Evolutionary conservation across 2,329 filamentous ascomycete genomes (phyloP).

Genomic region (Diaporthe vexans): DNA sequence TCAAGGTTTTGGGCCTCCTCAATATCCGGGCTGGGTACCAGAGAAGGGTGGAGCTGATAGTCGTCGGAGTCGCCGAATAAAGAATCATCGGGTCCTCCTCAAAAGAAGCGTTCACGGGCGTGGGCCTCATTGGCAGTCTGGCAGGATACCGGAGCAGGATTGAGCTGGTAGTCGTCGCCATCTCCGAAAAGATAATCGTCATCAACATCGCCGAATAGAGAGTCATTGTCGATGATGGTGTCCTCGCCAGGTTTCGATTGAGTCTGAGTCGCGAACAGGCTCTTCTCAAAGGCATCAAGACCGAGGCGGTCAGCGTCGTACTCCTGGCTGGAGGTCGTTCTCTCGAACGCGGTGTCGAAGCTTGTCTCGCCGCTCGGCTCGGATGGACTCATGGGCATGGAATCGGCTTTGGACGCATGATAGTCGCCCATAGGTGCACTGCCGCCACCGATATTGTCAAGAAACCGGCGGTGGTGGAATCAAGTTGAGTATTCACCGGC

Average conservation of each 20-base stretch:
- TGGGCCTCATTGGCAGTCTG: neutral
- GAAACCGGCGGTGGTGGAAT: neutral
- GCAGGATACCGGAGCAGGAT: neutral
- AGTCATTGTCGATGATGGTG: neutral
- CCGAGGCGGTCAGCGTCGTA: neutral
- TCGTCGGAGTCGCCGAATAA: neutral
- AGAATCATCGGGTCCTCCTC: neutral
- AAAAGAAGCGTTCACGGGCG: neutral
- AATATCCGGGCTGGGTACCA: too few species aligned
- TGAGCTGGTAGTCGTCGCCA: neutral
- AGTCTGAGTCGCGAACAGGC: neutral
- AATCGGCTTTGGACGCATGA: neutral
- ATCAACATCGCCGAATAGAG: neutral
- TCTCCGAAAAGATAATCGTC: neutral
- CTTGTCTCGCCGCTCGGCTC: neutral
- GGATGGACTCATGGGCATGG: neutral
- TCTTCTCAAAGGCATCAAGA: neutral
- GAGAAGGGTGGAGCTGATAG: neutral
- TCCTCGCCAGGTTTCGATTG: neutral
- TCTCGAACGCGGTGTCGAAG: neutral
- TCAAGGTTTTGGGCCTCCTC: neutral
- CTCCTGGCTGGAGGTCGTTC: neutral
- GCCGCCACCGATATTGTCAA: neutral
- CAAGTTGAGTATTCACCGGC: neutral
- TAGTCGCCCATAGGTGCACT: neutral